These are phyloP conservation scores for Fraxinus dipetala DNA, from an alignment of 305 asterid species.

Conservation along the genomic window DNA sequence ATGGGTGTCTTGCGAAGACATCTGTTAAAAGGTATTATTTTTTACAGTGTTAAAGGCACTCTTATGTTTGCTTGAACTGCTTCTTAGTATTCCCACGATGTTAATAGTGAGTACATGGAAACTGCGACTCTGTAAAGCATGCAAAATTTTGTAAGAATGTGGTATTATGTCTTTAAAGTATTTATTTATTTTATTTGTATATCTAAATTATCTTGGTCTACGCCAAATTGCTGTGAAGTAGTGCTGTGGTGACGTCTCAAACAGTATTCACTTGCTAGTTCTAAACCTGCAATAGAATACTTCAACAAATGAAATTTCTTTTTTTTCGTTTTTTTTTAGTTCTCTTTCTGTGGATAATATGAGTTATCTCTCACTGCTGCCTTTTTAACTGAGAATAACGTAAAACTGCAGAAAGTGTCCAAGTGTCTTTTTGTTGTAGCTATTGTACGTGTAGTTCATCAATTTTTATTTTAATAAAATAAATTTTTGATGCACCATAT, in stretches of 20 bases:
- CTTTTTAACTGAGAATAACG: neutral
- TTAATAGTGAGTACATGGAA: slow-evolving; percentile 10
- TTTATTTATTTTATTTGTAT: neutral
- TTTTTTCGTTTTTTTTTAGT: neutral
- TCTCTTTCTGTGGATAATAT: slow-evolving; percentile 7
- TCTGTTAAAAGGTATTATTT: slow-evolving; percentile 64
- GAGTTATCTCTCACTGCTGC: slow-evolving; percentile 3
- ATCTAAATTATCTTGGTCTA: neutral
- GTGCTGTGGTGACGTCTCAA: neutral
- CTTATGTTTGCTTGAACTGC: slow-evolving; percentile 14
- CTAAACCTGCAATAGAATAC: neutral
- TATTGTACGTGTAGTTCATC: slow-evolving; percentile 5
- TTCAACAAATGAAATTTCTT: neutral
- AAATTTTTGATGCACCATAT: neutral
- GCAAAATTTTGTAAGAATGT: neutral
- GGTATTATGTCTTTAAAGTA: neutral
- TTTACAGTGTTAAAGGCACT: slow-evolving; percentile 7
- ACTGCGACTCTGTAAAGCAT: slow-evolving; percentile 3
- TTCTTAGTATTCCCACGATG: slow-evolving; percentile 10
- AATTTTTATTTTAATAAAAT: neutral
- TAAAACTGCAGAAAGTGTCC: neutral
- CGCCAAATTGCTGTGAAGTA: neutral
- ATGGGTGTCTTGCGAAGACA: slow-evolving; percentile 89
- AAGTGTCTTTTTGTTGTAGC: neutral
- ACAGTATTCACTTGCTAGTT: neutral